Percentiles rank a stretch among this genome's conserved stretches.
phyloP scores from a whole-genome alignment of 805 yeast species.

The Millerago galiae region DNA sequence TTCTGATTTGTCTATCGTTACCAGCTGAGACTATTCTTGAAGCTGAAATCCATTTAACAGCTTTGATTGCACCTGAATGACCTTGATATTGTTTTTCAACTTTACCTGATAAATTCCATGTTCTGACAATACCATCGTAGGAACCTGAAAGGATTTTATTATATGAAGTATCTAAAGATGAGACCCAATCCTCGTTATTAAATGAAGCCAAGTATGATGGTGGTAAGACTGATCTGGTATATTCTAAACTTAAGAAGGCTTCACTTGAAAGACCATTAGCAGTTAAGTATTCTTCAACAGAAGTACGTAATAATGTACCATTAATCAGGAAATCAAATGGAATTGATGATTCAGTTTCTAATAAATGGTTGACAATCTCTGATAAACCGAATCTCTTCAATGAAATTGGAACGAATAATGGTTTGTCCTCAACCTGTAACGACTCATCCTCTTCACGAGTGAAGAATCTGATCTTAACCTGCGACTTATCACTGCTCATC shows the following conservation, averaged over 20 bases:
- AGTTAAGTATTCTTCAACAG: constrained; percentile 73
- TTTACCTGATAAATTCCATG: constrained; percentile 77
- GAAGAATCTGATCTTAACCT: constrained; percentile 73
- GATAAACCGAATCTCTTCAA: constrained; percentile 88
- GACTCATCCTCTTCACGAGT: constrained; percentile 78
- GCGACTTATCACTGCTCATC: constrained; percentile 37
- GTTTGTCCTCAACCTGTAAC: constrained; percentile 73
- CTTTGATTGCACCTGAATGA: constrained; percentile 80
- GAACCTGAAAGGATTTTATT: constrained; percentile 75
- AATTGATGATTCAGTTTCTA: constrained; percentile 53
- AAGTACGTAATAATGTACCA: constrained; percentile 71
- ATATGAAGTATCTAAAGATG: constrained; percentile 45
- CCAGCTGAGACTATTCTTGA: constrained; percentile 79
- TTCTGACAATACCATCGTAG: constrained; percentile 90
- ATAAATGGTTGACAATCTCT: constrained; percentile 88
- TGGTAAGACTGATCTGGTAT: constrained; percentile 87
- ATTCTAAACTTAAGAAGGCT: constrained; percentile 72
- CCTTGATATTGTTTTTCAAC: constrained; percentile 79
- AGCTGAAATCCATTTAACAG: constrained; percentile 72
- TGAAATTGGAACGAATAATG: constrained; percentile 80
- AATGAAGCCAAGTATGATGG: constrained; percentile 89
- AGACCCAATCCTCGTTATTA: constrained; percentile 93
- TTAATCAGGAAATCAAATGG: constrained; percentile 93
- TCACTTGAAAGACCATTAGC: constrained; percentile 78
- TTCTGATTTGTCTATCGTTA: constrained; percentile 79